phyloP scores from a whole-genome alignment of 306 rosid species.

The Cucumis melo region DNA sequence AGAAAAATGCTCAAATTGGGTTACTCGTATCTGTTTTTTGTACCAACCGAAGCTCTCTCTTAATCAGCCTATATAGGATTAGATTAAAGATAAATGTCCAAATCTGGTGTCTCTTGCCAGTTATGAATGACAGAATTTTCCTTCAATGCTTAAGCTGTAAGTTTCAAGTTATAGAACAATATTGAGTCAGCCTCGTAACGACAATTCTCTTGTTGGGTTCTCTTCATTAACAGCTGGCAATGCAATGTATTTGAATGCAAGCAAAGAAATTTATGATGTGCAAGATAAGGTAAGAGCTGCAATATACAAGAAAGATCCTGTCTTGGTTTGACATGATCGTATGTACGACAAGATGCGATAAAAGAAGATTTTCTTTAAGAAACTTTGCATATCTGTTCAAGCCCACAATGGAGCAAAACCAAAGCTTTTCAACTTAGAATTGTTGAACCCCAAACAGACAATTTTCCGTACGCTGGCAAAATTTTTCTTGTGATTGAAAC shows the following conservation, averaged over 20 bases:
- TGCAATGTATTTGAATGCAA: neutral
- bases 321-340: neutral
- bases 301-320: neutral
- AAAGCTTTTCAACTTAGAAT: neutral
- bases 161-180: neutral
- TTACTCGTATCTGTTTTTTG: neutral
- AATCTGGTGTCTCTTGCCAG: neutral
- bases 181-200: neutral
- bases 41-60: neutral
- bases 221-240: neutral
- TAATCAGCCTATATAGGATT: neutral
- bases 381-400: neutral
- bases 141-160: neutral
- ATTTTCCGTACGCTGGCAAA: neutral
- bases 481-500: slow-evolving; percentile 16
- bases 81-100: neutral
- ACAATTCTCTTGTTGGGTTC: neutral
- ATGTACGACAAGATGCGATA: neutral
- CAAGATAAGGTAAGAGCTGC: neutral
- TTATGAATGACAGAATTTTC: neutral
- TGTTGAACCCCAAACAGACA: neutral
- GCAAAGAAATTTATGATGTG: neutral
- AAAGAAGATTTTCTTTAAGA: neutral
- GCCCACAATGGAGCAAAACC: neutral
- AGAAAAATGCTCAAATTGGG: neutral